Evolutionary conservation across 805 yeast species (phyloP).

Genomic region (Metschnikowia anglica): DNA sequence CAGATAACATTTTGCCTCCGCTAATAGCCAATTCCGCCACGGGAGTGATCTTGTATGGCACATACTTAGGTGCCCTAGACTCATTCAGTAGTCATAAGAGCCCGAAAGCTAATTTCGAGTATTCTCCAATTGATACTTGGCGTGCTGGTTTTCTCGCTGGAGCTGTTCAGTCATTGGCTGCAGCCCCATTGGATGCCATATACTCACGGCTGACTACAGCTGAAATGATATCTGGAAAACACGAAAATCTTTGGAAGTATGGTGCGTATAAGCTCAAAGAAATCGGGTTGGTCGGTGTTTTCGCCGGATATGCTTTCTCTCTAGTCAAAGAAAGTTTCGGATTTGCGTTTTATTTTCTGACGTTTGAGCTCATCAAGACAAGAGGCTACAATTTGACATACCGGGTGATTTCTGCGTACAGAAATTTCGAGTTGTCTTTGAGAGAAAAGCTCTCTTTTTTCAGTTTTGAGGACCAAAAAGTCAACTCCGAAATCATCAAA

Average conservation of each 20-base stretch:
- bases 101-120: slow-evolving; percentile 15
- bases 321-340: slow-evolving; percentile 77
- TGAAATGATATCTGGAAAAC: slow-evolving; percentile 65
- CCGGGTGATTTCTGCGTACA: slow-evolving; percentile 43
- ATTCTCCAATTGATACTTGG: slow-evolving; percentile 53
- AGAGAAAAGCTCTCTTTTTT: slow-evolving; percentile 23
- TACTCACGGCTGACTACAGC: slow-evolving; percentile 76
- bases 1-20: slow-evolving; percentile 85
- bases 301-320: slow-evolving; percentile 84
- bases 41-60: slow-evolving; percentile 80
- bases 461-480: slow-evolving; percentile 15
- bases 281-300: slow-evolving; percentile 79
- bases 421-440: slow-evolving; percentile 37
- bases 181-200: slow-evolving; percentile 92
- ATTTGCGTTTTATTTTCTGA: slow-evolving; percentile 78
- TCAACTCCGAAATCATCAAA: slow-evolving; percentile 18
- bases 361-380: slow-evolving; percentile 78
- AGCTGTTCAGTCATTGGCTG: slow-evolving; percentile 80
- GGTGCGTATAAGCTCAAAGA: slow-evolving; percentile 65
- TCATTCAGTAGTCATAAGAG: slow-evolving; percentile 21
- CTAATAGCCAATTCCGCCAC: slow-evolving; percentile 84
- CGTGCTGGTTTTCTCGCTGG: slow-evolving; percentile 87
- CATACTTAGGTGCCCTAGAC: slow-evolving; percentile 62
- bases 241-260: slow-evolving; percentile 75
- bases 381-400: slow-evolving; percentile 54